Conservation (phyloP, 331 rosid species). For the Quercus phellos region DNA sequence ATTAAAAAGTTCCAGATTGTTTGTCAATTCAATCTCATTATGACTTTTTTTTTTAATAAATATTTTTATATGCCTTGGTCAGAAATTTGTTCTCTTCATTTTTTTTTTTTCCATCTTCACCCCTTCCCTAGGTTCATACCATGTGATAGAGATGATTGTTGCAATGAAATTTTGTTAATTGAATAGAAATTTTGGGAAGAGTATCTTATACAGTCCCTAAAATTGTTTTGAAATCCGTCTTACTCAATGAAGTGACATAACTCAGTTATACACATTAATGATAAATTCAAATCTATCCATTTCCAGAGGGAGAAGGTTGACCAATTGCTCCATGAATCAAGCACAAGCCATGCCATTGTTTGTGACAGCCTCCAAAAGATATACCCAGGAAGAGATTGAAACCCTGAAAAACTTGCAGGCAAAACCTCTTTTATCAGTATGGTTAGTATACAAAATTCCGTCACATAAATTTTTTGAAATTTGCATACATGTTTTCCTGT, state of each 20-base stretch:
- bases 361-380: constrained; percentile 61
- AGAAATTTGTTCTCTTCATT: not conserved
- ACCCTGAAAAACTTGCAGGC: constrained; percentile 79
- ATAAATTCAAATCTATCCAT: not conserved
- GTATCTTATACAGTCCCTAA: too few relatives aligned
- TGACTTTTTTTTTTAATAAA: too few relatives aligned
- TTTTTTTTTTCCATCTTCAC: not conserved
- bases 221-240: not conserved
- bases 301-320: constrained; percentile 76
- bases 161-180: too few relatives aligned
- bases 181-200: too few relatives aligned
- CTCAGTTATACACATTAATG: not conserved
- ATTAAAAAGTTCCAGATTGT: not conserved
- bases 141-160: too few relatives aligned
- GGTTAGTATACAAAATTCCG: constrained; percentile 44
- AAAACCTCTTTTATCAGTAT: constrained; percentile 92
- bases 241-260: not conserved
- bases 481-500: not conserved
- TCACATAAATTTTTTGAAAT: too few relatives aligned
- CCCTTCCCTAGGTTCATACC: too few relatives aligned
- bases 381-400: constrained; percentile 80
- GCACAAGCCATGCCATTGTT: constrained; percentile 46
- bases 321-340: constrained; percentile 47
- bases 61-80: too few relatives aligned
- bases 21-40: too few relatives aligned